These are phyloP conservation scores for Trichodelitschia bisporula DNA, from an alignment of 495 filamentous ascomycete genomes.

Conservation along the genomic window DNA sequence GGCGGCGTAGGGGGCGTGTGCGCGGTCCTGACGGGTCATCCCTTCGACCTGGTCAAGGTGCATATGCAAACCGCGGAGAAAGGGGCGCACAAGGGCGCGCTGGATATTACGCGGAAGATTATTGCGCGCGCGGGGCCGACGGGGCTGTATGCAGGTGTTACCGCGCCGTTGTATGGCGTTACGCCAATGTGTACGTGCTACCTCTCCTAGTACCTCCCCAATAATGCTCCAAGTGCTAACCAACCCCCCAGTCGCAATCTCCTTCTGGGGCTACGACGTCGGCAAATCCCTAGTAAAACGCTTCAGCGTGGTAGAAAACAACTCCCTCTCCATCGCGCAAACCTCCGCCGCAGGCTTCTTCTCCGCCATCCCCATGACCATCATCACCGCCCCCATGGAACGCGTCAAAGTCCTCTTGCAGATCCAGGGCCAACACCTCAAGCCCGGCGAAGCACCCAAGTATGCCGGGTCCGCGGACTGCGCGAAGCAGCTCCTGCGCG, in stretches of 20 bases:
- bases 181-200: slow-evolving; percentile 84
- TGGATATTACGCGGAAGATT: slow-evolving; percentile 77
- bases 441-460: slow-evolving; percentile 75
- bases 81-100: slow-evolving; percentile 70
- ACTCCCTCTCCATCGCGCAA: slow-evolving; percentile 57
- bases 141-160: slow-evolving; percentile 91
- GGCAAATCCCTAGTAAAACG: slow-evolving; percentile 66
- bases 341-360: slow-evolving; percentile 89
- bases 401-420: slow-evolving; percentile 96
- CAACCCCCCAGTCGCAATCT: slow-evolving; percentile 53
- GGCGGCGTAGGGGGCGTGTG: slow-evolving; percentile 87
- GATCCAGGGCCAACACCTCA: slow-evolving; percentile 73
- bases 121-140: slow-evolving; percentile 66
- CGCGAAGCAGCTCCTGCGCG: slow-evolving; percentile 81
- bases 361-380: slow-evolving; percentile 90
- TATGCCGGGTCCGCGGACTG: slow-evolving; percentile 79
- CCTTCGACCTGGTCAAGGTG: slow-evolving; percentile 94
- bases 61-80: slow-evolving; percentile 86
- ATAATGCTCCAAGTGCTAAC: slow-evolving; percentile 1
- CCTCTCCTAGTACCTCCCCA: neutral
- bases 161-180: slow-evolving; percentile 78
- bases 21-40: slow-evolving; percentile 82
- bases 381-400: slow-evolving; percentile 95
- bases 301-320: slow-evolving; percentile 36
- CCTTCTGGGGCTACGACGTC: slow-evolving; percentile 94